phyloP scores from a whole-genome alignment of 352 stramenopile species.

The Thalassiosira livingstoniorum region DNA sequence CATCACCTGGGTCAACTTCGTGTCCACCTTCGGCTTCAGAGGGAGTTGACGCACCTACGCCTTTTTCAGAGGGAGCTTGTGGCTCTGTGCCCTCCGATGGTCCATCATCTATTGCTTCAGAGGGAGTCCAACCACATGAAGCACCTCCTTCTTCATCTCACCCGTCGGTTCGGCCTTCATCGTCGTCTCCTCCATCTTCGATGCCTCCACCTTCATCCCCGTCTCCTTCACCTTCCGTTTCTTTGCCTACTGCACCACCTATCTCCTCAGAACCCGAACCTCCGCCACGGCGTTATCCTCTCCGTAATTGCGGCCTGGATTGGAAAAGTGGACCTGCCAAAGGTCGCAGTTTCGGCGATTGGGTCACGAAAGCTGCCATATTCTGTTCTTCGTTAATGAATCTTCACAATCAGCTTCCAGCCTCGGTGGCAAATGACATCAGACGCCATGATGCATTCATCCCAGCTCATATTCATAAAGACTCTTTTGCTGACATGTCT shows the following conservation, averaged over 20 bases:
- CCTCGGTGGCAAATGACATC: too few relatives aligned
- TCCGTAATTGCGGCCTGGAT: not conserved
- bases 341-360: not conserved
- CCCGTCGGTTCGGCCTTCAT: not conserved
- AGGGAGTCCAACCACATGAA: not conserved
- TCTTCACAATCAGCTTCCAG: not conserved
- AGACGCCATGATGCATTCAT: not conserved
- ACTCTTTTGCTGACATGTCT: not conserved
- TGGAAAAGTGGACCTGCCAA: not conserved
- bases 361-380: not conserved
- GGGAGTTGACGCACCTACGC: not conserved
- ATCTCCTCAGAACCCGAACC: not conserved
- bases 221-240: too few relatives aligned
- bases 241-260: too few relatives aligned
- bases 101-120: not conserved
- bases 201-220: not conserved
- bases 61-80: not conserved
- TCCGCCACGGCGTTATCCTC: not conserved
- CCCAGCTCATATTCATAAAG: not conserved
- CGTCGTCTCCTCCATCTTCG: not conserved
- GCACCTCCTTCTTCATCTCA: not conserved
- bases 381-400: not conserved
- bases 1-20: not conserved
- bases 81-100: too few relatives aligned
- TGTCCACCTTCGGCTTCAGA: not conserved